Percentiles rank a stretch among this genome's conserved stretches.
These are phyloP conservation scores for Brassica cretica DNA, from an alignment of 345 rosid genomes.

Conservation along the genomic window DNA sequence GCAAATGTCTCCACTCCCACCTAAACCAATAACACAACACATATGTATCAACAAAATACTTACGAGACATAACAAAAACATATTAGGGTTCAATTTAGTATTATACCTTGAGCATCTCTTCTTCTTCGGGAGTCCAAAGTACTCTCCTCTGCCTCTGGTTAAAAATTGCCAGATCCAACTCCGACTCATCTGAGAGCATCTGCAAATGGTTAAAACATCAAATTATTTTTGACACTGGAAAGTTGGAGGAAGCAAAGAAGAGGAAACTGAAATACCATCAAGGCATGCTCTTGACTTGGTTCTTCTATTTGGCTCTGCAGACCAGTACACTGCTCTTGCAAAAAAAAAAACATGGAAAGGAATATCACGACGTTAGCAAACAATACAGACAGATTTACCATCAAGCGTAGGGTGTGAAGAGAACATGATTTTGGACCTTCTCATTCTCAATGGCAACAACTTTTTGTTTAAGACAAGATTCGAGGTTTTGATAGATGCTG, in stretches of 20 bases:
- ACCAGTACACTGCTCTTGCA: slow-evolving; percentile 46
- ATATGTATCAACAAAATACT: too few relatives aligned
- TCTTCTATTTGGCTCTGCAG: slow-evolving; percentile 57
- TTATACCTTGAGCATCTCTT: background rate
- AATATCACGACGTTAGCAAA: slow-evolving; percentile 11
- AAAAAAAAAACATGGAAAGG: slow-evolving; percentile 33
- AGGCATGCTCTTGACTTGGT: slow-evolving; percentile 46
- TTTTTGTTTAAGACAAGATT: slow-evolving; percentile 47
- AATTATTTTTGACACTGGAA: slow-evolving; percentile 4
- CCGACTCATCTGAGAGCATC: slow-evolving; percentile 57
- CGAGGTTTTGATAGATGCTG: slow-evolving; percentile 47
- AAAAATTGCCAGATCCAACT: slow-evolving; percentile 35
- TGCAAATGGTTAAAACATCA: slow-evolving; percentile 35
- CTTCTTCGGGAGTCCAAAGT: background rate
- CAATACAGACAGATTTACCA: background rate
- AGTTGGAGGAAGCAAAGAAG: slow-evolving; percentile 6
- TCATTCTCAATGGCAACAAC: slow-evolving; percentile 55
- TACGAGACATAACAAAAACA: too few relatives aligned
- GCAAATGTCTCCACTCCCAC: background rate
- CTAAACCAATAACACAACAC: background rate
- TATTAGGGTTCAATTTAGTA: background rate
- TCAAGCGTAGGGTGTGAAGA: background rate
- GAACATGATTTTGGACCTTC: slow-evolving; percentile 48
- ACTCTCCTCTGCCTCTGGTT: background rate
- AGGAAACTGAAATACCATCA: slow-evolving; percentile 43